Percentiles rank a stretch among this genome's conserved stretches.
Evolutionary conservation across 352 stramenopile species (phyloP).

Genomic region (Phytophthora sojae): DNA sequence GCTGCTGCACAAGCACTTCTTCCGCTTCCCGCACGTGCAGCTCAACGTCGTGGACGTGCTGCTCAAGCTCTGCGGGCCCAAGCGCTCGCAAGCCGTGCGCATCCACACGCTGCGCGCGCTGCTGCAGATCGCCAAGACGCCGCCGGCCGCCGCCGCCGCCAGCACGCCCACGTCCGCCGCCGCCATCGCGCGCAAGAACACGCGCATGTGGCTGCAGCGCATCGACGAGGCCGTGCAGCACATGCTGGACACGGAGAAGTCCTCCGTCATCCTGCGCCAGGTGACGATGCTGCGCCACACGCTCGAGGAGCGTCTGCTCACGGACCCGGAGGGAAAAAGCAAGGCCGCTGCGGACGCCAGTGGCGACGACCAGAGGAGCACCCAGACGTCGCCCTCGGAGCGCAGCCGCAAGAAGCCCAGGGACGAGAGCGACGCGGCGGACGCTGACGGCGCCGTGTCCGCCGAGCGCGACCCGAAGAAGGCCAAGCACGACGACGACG

Average conservation of each 20-base stretch:
- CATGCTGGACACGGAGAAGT: conserved; percentile 58
- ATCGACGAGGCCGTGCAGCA: conserved; percentile 48
- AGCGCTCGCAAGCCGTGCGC: conserved; percentile 64
- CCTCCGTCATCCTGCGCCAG: conserved; percentile 66
- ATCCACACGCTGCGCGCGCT: conserved; percentile 82
- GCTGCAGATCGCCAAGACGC: conserved; percentile 70
- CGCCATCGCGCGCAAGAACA: conserved; percentile 42
- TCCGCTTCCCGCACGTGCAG: conserved; percentile 80
- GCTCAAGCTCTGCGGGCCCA: conserved; percentile 49
- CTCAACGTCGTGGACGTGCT: conserved; percentile 76
- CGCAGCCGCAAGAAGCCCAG: conserved; percentile 32
- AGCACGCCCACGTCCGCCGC: conserved; percentile 36
- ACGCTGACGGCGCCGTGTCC: conserved; percentile 1
- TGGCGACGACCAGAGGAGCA: conserved; percentile 3
- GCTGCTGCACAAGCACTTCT: conserved; percentile 81
- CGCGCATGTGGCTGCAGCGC: conserved; percentile 44
- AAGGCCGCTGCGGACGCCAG: background rate
- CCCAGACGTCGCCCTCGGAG: conserved; percentile 23
- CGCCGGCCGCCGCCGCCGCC: conserved; percentile 22
- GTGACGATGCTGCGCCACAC: conserved; percentile 63
- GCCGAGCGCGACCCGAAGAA: conserved; percentile 42
- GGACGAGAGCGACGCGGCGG: conserved; percentile 26
- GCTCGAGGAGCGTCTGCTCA: conserved; percentile 46
- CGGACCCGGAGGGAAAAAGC: conserved; percentile 12
- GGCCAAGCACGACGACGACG: conserved; percentile 31